Conservation (phyloP, 2,329 filamentous ascomycete species). For the Colletotrichum tropicicola region DNA sequence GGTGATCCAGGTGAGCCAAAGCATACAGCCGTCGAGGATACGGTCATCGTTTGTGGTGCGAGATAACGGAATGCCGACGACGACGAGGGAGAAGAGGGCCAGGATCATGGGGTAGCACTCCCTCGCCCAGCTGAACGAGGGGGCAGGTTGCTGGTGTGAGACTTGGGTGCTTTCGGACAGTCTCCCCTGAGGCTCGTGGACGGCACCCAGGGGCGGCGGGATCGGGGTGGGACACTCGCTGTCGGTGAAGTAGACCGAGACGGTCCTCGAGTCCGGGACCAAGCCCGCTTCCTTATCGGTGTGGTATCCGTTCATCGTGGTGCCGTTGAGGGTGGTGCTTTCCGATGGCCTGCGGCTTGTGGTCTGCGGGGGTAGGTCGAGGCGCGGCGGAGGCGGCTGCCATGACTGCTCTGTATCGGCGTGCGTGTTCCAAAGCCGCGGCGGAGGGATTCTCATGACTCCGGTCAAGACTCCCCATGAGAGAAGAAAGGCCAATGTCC, state of each 20-base stretch:
- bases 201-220: background rate
- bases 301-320: constrained; percentile 14
- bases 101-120: constrained; percentile 39
- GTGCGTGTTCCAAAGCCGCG: background rate
- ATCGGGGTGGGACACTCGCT: constrained; percentile 9
- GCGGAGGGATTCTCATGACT: background rate
- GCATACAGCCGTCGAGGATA: constrained; percentile 54
- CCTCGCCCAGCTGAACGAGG: background rate
- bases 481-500: constrained; percentile 40
- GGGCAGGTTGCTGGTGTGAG: background rate
- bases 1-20: constrained; percentile 60
- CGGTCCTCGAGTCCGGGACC: constrained; percentile 9
- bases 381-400: background rate
- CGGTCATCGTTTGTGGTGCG: constrained; percentile 41
- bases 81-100: constrained; percentile 42
- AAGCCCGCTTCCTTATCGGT: constrained; percentile 27
- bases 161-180: background rate
- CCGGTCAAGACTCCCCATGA: constrained; percentile 24
- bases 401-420: background rate
- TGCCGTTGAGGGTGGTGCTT: constrained; percentile 14
- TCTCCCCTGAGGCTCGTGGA: background rate
- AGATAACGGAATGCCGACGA: constrained; percentile 53
- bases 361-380: background rate
- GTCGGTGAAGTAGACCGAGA: constrained; percentile 25
- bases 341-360: constrained; percentile 15